phyloP scores from a whole-genome alignment of 345 rosid species.

The Populus nigra region DNA sequence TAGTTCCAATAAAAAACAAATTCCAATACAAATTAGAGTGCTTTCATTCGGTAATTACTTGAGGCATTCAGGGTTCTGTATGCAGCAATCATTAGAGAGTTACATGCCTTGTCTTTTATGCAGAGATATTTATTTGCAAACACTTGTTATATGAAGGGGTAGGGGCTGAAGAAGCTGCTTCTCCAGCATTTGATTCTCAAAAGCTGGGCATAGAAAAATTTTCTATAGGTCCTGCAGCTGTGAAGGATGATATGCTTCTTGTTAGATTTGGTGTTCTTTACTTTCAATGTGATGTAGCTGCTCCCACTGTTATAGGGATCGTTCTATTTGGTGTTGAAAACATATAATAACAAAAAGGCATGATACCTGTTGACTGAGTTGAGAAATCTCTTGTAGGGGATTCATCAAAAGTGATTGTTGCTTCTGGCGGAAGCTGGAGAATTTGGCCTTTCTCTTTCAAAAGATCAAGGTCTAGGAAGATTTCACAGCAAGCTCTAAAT shows the following conservation, averaged over 20 bases:
- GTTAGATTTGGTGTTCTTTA: conserved; percentile 45
- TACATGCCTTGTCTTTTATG: conserved; percentile 33
- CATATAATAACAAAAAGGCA: conserved; percentile 52
- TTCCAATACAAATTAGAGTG: neutral
- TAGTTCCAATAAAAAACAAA: neutral
- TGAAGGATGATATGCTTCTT: conserved; percentile 49
- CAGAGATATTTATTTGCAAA: conserved; percentile 66
- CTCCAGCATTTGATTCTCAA: conserved; percentile 56
- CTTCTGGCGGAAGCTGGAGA: conserved; percentile 67
- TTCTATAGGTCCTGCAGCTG: conserved; percentile 45
- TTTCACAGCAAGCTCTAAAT: conserved; percentile 21
- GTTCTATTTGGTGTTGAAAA: conserved; percentile 46
- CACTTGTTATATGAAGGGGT: conserved; percentile 55
- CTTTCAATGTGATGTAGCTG: conserved; percentile 67
- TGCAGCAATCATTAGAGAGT: conserved; percentile 8
- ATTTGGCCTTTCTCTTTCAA: conserved; percentile 80
- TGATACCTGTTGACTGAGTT: conserved; percentile 49
- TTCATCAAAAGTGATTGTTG: conserved; percentile 38
- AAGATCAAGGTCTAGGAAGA: conserved; percentile 42
- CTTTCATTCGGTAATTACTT: conserved; percentile 7
- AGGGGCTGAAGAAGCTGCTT: conserved; percentile 64
- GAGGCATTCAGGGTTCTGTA: neutral
- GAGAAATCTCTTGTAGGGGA: conserved; percentile 41
- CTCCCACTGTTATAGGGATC: conserved; percentile 51
- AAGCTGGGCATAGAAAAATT: conserved; percentile 48